phyloP scores from a whole-genome alignment of 345 rosid genomes.

The Syzygium grande region DNA sequence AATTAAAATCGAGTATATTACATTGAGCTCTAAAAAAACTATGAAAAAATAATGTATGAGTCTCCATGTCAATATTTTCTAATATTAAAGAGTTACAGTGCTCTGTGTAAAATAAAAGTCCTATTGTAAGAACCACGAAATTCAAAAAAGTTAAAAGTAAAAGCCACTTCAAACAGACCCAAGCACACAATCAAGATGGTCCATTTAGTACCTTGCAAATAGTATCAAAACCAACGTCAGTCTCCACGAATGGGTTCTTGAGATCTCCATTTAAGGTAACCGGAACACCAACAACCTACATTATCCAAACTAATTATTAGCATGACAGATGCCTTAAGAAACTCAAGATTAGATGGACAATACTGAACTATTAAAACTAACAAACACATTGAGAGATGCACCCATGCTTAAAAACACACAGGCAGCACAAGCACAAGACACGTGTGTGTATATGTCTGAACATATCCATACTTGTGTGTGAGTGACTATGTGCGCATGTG shows the following conservation, averaged over 20 bases:
- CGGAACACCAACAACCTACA: constrained; percentile 95
- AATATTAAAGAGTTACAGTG: not conserved
- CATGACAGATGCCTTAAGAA: not conserved
- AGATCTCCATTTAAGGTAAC: constrained; percentile 98
- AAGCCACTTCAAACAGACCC: not conserved
- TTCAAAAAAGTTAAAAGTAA: not conserved
- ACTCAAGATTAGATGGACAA: not conserved
- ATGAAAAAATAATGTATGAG: not conserved
- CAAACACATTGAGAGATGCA: not conserved
- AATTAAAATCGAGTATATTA: not conserved
- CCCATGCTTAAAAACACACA: not conserved
- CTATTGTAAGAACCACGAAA: not conserved
- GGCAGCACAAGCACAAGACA: not conserved
- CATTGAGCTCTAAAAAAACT: not conserved
- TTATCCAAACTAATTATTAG: not conserved
- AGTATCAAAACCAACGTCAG: constrained; percentile 97
- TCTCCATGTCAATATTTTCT: not conserved
- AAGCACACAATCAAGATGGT: not conserved
- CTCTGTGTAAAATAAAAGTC: not conserved
- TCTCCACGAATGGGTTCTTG: constrained; percentile 93
- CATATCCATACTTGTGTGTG: not conserved
- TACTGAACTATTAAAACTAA: not conserved
- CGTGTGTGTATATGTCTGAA: not conserved
- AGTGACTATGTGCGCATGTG: not conserved
- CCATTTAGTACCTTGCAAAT: constrained; percentile 67